Base-by-base conservation (phyloP, 192 early-diverging fungal genomes). In the Mortierella claussenii region DNA sequence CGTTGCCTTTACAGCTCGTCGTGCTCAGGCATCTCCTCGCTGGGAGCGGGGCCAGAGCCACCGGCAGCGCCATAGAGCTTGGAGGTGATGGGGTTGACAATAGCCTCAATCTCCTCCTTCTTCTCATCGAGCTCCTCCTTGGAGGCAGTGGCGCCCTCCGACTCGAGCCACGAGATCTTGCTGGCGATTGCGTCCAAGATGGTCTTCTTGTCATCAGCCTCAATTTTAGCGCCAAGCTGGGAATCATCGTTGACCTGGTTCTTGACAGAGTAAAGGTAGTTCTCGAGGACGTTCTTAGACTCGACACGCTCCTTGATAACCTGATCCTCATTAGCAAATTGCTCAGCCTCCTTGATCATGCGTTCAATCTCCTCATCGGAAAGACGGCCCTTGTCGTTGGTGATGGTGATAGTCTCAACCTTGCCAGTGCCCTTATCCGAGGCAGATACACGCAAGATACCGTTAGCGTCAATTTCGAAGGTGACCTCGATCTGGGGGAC, bases 61-160 rank as follows among this genome's bases (percentile, higher is more conserved):
- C 82, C 88, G 45, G 81, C 82, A 60, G 64, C 56, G 34, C 81
- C 83, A 79, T 98, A 97, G 30, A 97, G 84, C 88, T 97, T 98
- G 83, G 89, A 81, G 51, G 92, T 92, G 79, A 99, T 95, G 58
- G 96, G 95, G 87, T 96, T 97, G 50, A 98, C 92, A 56, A 97
- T 78, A 27, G 91, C 86, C 86, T 99, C 96, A 65, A 99, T 81
- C 82, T 96, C 95, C 76, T 90, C 87, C 82, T 94, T 93, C 86
- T 95, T 94, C 85, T 97, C 96, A 59, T 98, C 96, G 85, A 97
- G 88, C 82, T 99, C 97, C 80, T 99, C 97, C 89, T 97, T 97
- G 69, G 92, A 88, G 60, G 96, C 95, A 27, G 91, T 84, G 57
- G 79, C 68, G 50, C 83, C 90, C 62, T 95, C 88, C 55, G 90